These are phyloP conservation scores for Alternaria sp. DNA, from an alignment of 2,329 filamentous ascomycete species.

Conservation along the genomic window DNA sequence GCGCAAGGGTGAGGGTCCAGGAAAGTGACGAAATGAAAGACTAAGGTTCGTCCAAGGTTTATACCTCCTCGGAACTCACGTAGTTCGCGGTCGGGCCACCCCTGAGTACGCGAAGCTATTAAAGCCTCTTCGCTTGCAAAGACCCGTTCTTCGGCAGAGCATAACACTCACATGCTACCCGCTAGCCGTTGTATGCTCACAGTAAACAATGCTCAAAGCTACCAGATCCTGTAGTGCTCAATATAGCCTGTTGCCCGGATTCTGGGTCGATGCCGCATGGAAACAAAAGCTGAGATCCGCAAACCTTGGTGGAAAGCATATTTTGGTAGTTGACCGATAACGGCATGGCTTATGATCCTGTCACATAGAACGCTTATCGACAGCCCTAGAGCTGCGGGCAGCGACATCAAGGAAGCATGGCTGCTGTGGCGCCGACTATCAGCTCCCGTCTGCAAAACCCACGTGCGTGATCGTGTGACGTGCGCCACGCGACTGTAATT, in stretches of 20 bases:
- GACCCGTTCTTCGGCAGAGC: neutral
- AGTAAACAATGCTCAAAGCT: neutral
- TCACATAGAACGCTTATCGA: neutral
- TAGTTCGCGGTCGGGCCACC: conserved; percentile 7
- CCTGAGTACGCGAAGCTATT: conserved; percentile 5
- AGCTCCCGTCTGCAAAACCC: conserved; percentile 1
- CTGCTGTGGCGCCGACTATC: neutral
- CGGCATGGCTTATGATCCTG: neutral
- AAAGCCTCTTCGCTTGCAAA: neutral
- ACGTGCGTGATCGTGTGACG: conserved; percentile 7
- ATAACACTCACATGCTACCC: neutral
- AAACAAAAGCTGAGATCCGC: neutral
- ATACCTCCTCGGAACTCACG: neutral
- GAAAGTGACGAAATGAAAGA: neutral
- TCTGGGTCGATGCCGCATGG: neutral
- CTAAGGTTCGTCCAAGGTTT: conserved; percentile 11
- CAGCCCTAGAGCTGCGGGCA: neutral
- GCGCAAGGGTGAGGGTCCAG: conserved; percentile 4
- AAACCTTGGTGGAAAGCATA: conserved; percentile 1
- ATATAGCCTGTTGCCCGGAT: neutral
- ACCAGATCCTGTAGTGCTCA: neutral
- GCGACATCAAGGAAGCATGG: neutral
- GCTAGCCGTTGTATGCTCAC: neutral
- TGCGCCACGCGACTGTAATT: neutral
- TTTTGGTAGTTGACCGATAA: neutral